A percentile compares a stretch with the other conserved stretches of the same genome.
phyloP scores from a whole-genome alignment of 2,329 filamentous ascomycete species.

The Boeremia exigua region DNA sequence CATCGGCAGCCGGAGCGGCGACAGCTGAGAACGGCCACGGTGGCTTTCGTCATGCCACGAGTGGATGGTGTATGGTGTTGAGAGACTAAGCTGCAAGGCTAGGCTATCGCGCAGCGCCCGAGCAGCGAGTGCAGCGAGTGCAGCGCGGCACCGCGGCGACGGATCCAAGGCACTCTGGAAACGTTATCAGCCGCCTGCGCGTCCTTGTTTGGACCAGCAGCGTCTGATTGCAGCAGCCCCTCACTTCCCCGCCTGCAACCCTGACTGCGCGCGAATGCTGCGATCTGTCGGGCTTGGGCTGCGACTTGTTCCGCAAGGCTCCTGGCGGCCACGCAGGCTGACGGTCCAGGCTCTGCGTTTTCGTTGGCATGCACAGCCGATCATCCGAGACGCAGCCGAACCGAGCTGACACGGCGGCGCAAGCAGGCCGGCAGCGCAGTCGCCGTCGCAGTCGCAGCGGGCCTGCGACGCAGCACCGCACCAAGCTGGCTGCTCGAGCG shows the following conservation, averaged over 20 bases:
- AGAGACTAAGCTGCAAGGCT: slow-evolving; percentile 31
- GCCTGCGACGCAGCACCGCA: slow-evolving; percentile 6
- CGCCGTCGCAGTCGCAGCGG: too few relatives aligned
- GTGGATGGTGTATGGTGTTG: slow-evolving; percentile 31
- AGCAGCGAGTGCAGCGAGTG: slow-evolving; percentile 8
- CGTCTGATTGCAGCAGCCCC: slow-evolving; percentile 18
- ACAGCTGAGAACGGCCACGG: slow-evolving; percentile 8
- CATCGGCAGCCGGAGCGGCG: neutral
- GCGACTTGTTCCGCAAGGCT: slow-evolving; percentile 12
- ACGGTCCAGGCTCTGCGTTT: slow-evolving; percentile 9
- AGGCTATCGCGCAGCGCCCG: slow-evolving; percentile 22
- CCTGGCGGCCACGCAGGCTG: neutral
- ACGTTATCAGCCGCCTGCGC: slow-evolving; percentile 14
- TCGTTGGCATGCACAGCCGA: slow-evolving; percentile 16
- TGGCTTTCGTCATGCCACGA: slow-evolving; percentile 21
- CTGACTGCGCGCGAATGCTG: neutral
- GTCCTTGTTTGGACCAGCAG: slow-evolving; percentile 1
- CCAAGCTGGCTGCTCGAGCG: neutral
- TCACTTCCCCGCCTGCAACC: slow-evolving; percentile 14
- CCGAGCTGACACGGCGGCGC: neutral
- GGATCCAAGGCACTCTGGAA: slow-evolving; percentile 9
- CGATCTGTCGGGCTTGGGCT: slow-evolving; percentile 1
- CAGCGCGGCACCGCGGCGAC: slow-evolving; percentile 4
- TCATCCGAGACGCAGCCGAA: slow-evolving; percentile 8
- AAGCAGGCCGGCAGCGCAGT: neutral